Evolutionary conservation across 164 flowering plant species (phyloP), one percentile per base, ranked within the genome.

Genomic region (Houttuynia cordata): DNA sequence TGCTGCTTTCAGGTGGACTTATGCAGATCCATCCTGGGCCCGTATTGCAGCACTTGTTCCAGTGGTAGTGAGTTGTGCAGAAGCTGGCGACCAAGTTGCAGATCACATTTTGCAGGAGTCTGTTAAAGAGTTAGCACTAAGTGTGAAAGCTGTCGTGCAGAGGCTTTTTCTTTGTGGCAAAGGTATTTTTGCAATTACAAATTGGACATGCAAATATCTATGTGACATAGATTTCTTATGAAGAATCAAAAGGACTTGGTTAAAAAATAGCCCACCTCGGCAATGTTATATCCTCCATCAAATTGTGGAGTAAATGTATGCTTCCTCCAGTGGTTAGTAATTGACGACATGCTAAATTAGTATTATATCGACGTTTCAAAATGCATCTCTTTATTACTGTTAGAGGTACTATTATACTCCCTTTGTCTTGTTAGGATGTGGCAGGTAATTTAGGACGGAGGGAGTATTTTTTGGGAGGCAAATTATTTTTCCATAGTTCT

Each of bases 1-100:
- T 17, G 17, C 17, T 45, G 8, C 34, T 4, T 54, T 54, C 23
- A 88, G 97, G 87, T 93, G 98, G 98, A 87, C 96, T 53, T 93
- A 93, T 65, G 88, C 90, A 66, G 98, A 93, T 89, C 81, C 87
- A 62, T 89, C 97, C 53, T 93, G 98, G 98, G 98, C 98, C 30
- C 89, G 98, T 49, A 86, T 93, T 66, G 98, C 98, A 13, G 94
- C 91, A 53, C 94, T 93, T 67, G 96, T 84, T 65, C 98, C 98
- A 51, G 66, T 71, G 15, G 97, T 93, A 19, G 90, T 89, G 51
- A 79, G 87, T 56, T 93, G 92, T 69, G 98, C 98, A 55, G 97
- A 89, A 66, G 88, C 83, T 30, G 91, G 92, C 51, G 98, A 93
- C 84, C 68, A 78, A 60, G 81, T 86, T 62, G 88, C 98, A 56